phyloP scores from a whole-genome alignment of 108 stramenopile genomes.

The Cyclotella baltica region DNA sequence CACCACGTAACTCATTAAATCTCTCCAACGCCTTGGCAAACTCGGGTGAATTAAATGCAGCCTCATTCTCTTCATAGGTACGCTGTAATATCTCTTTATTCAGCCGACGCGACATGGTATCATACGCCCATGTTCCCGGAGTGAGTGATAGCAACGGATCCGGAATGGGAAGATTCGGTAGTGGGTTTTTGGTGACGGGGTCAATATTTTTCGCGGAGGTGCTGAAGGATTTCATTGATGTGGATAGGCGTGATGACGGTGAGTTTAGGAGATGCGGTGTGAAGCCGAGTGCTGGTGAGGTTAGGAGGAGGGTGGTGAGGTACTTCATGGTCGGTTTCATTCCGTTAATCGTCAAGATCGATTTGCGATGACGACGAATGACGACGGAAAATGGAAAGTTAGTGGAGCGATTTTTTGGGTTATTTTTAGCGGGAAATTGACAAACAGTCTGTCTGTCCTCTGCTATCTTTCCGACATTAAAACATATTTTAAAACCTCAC shows the following conservation, averaged over 20 bases:
- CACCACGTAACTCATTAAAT: constrained; percentile 75
- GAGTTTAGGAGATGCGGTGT: background rate
- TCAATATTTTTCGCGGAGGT: constrained; percentile 8
- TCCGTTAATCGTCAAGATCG: no score
- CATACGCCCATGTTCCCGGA: constrained; percentile 96
- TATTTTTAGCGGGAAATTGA: background rate
- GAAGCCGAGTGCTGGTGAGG: constrained; percentile 3
- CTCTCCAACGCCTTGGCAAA: constrained; percentile 61
- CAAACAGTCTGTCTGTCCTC: no score
- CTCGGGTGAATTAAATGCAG: constrained; percentile 57
- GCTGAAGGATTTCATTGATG: constrained; percentile 6
- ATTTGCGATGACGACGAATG: background rate
- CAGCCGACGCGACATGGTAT: constrained; percentile 94
- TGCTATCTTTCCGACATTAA: no score
- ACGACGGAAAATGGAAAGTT: background rate
- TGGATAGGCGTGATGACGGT: background rate
- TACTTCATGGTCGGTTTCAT: constrained; percentile 17
- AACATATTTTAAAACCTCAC: no score
- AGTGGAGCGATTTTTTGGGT: background rate
- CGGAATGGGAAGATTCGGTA: constrained; percentile 79
- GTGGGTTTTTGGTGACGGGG: constrained; percentile 50
- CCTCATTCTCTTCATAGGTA: constrained; percentile 88
- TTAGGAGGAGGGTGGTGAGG: background rate
- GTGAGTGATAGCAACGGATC: constrained; percentile 66
- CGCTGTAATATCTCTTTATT: constrained; percentile 92